A percentile compares a stretch with the other conserved stretches of the same genome.
Evolutionary conservation across 2,329 filamentous ascomycete genomes (phyloP).

Genomic region (Ceratocystis diversiconidia): DNA sequence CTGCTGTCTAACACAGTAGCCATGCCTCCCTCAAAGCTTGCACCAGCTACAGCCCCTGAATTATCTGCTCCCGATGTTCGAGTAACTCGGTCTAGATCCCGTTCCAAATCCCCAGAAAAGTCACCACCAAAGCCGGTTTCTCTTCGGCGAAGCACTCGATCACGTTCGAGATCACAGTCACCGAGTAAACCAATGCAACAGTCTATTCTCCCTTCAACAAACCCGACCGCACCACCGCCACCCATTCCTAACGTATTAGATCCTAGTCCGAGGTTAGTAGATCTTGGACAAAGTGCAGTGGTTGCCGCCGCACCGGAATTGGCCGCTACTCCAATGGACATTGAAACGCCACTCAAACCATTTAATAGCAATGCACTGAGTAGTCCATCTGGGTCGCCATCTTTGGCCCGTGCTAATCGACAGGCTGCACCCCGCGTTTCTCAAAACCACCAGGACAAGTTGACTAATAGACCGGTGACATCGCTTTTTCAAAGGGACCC

Average conservation of each 20-base stretch:
- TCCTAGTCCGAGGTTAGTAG: slow-evolving; percentile 6
- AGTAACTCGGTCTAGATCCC: slow-evolving; percentile 14
- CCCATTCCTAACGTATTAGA: slow-evolving; percentile 3
- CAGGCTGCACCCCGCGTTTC: slow-evolving; percentile 7
- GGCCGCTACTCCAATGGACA: slow-evolving; percentile 14
- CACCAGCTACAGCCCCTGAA: background rate
- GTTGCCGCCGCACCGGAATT: background rate
- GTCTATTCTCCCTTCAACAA: slow-evolving; percentile 7
- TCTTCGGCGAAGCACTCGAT: background rate
- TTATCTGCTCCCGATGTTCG: background rate
- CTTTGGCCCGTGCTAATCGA: slow-evolving; percentile 14
- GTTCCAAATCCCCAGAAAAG: slow-evolving; percentile 15
- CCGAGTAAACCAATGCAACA: slow-evolving; percentile 8
- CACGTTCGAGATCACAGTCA: slow-evolving; percentile 9
- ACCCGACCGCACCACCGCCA: background rate
- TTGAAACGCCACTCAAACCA: slow-evolving; percentile 13
- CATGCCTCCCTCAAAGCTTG: background rate
- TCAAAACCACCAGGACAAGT: background rate
- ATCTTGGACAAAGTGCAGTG: background rate
- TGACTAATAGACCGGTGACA: background rate
- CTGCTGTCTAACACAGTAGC: slow-evolving; percentile 1
- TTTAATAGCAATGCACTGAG: slow-evolving; percentile 7
- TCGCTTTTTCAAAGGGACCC: slow-evolving; percentile 40
- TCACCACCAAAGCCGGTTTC: background rate
- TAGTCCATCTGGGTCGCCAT: slow-evolving; percentile 16